These are phyloP conservation scores for Helicosporidium sp. DNA, from an alignment of 139 green algal species.

Conservation along the genomic window DNA sequence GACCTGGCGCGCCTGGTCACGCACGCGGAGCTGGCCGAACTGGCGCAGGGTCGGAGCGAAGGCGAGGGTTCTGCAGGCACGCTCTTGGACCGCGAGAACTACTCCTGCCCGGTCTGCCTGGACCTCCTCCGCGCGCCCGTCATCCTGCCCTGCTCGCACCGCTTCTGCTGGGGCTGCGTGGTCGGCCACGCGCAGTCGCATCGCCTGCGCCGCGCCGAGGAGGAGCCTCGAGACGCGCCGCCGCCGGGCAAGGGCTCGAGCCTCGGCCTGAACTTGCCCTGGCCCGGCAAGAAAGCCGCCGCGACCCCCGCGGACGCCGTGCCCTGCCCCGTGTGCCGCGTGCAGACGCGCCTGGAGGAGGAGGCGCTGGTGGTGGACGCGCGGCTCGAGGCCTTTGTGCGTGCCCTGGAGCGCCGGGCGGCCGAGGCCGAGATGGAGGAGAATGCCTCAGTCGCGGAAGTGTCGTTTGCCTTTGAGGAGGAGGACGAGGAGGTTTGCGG, in stretches of 20 bases:
- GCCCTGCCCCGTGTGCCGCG: slow-evolving; percentile 35
- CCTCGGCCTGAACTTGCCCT: no score
- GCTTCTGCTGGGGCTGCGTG: slow-evolving; percentile 73
- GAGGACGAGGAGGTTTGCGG: slow-evolving; percentile 9
- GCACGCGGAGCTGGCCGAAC: slow-evolving; percentile 33
- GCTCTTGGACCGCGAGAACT: slow-evolving; percentile 19
- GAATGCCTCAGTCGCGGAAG: no score
- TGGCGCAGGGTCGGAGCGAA: not conserved
- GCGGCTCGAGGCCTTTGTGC: slow-evolving; percentile 41
- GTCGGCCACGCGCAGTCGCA: slow-evolving; percentile 19
- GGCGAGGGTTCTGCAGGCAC: not conserved
- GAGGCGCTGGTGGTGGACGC: slow-evolving; percentile 50
- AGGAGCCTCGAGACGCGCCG: not conserved
- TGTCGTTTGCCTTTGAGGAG: no score
- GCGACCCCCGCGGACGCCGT: not conserved
- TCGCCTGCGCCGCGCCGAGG: not conserved
- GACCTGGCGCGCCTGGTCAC: slow-evolving; percentile 45
- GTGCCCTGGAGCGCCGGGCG: slow-evolving; percentile 21
- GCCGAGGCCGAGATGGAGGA: slow-evolving; percentile 1
- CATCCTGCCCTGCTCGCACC: slow-evolving; percentile 62
- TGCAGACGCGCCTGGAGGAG: slow-evolving; percentile 46
- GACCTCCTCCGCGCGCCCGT: slow-evolving; percentile 49
- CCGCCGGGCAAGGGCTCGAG: slow-evolving; percentile 1
- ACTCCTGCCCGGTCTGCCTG: slow-evolving; percentile 65
- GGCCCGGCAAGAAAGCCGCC: slow-evolving; percentile 5